Evolutionary conservation across 805 yeast genomes (phyloP).

Genomic region (Lipomyces sp.): DNA sequence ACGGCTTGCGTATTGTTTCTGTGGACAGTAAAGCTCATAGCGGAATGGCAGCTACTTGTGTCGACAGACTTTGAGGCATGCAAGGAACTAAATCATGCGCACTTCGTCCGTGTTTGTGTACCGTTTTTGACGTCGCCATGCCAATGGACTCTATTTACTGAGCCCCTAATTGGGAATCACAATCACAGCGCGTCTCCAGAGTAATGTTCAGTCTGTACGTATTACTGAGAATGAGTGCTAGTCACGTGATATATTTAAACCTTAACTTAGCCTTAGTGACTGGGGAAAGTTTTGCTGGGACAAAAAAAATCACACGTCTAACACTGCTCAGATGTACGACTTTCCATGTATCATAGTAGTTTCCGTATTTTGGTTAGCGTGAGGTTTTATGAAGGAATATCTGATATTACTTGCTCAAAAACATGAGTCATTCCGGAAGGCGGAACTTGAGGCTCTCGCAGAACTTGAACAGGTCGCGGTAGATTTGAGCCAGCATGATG

Average conservation of each 20-base stretch:
- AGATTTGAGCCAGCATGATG: slow-evolving; percentile 64
- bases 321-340: too few species aligned
- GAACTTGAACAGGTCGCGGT: slow-evolving; percentile 59
- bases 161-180: not conserved
- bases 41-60: not conserved
- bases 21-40: not conserved
- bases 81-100: not conserved
- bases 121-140: slow-evolving; percentile 19
- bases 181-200: not conserved
- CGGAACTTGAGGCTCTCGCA: slow-evolving; percentile 87
- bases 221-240: not conserved
- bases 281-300: not conserved
- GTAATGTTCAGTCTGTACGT: not conserved
- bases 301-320: too few species aligned
- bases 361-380: not conserved
- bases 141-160: slow-evolving; percentile 22
- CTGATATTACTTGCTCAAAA: slow-evolving; percentile 84
- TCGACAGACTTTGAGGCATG: not conserved
- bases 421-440: slow-evolving; percentile 74
- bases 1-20: not conserved
- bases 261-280: not conserved
- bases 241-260: not conserved
- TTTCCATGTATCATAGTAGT: not conserved
- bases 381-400: slow-evolving; percentile 57
- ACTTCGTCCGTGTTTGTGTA: not conserved